phyloP scores from a whole-genome alignment of 129 eudicot genomes.

The Gnaphalium uliginosum region DNA sequence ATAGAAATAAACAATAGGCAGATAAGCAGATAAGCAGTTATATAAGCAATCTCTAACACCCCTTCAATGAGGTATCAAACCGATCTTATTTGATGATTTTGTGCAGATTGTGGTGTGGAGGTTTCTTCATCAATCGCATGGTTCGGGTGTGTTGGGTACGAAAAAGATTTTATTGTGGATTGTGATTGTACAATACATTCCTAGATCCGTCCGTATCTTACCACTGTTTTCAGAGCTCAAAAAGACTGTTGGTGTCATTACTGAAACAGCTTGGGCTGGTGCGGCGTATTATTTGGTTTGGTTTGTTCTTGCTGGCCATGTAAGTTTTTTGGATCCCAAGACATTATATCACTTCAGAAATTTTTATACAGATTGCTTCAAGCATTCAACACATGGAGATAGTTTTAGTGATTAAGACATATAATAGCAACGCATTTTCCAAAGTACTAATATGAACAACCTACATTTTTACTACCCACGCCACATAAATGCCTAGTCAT shows the following conservation, averaged over 20 bases:
- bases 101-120: slow-evolving; percentile 87
- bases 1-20: no score
- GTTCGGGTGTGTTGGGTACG: slow-evolving; percentile 77
- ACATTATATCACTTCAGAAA: background rate
- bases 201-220: slow-evolving; percentile 66
- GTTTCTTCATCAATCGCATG: slow-evolving; percentile 54
- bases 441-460: background rate
- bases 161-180: slow-evolving; percentile 57
- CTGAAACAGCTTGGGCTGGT: slow-evolving; percentile 98
- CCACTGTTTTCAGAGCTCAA: slow-evolving; percentile 86
- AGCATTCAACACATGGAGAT: background rate
- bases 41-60: background rate
- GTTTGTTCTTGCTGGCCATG: slow-evolving; percentile 93
- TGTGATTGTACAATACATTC: slow-evolving; percentile 70
- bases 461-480: background rate
- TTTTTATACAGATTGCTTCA: slow-evolving; percentile 5
- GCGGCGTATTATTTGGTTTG: slow-evolving; percentile 84
- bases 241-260: slow-evolving; percentile 88
- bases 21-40: no score
- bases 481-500: no score
- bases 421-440: no score
- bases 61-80: background rate
- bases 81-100: slow-evolving; percentile 14
- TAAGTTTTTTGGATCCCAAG: slow-evolving; percentile 36
- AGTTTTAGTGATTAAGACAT: no score